These are phyloP conservation scores for Astragalus membranaceus DNA, from an alignment of 306 rosid species.

Conservation along the genomic window DNA sequence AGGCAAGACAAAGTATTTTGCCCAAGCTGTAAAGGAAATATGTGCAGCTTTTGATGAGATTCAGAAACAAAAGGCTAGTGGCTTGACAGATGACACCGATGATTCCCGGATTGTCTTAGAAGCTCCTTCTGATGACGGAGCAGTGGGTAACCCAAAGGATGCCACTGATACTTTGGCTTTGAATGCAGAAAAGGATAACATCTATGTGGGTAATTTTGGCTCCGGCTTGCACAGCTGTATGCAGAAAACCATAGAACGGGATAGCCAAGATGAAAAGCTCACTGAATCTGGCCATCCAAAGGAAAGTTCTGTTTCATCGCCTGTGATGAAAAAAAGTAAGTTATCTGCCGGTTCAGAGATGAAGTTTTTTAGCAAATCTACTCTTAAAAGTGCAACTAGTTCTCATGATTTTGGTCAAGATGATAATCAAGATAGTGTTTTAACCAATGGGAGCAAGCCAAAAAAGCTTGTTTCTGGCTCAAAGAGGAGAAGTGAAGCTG, in stretches of 20 bases:
- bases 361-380: constrained; percentile 33
- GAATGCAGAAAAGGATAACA: constrained; percentile 29
- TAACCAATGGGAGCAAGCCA: constrained; percentile 45
- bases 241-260: constrained; percentile 43
- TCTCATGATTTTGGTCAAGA: constrained; percentile 31
- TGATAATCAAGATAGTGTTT: constrained; percentile 35
- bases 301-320: constrained; percentile 38
- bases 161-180: constrained; percentile 33
- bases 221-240: constrained; percentile 57
- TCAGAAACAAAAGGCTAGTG: constrained; percentile 50
- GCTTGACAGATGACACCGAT: constrained; percentile 54
- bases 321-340: constrained; percentile 38
- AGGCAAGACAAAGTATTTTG: constrained; percentile 63
- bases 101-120: constrained; percentile 56
- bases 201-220: constrained; percentile 29
- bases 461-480: constrained; percentile 43
- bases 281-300: constrained; percentile 28
- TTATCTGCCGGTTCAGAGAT: constrained; percentile 23
- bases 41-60: constrained; percentile 78
- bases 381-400: constrained; percentile 25
- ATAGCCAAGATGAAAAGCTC: constrained; percentile 39
- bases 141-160: constrained; percentile 42
- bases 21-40: constrained; percentile 92
- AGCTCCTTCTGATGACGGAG: constrained; percentile 52
- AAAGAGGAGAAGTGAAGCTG: constrained; percentile 43